Evolutionary conservation across 768 basidiomycete genomes (phyloP).

Genomic region (Hygrophorus russula): DNA sequence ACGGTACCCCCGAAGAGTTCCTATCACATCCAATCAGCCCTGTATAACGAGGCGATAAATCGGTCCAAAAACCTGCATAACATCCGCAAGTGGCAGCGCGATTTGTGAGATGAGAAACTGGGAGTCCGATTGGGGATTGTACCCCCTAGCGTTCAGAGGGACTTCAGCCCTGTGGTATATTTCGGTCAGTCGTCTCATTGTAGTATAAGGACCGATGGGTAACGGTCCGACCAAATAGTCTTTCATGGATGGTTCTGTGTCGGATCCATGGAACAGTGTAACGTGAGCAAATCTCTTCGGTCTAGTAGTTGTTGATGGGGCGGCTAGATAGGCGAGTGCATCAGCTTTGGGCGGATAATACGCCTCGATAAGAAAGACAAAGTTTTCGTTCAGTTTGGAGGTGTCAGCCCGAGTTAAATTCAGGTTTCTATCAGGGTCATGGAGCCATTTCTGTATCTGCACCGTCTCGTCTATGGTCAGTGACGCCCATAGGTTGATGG

Average conservation of each 20-base stretch:
- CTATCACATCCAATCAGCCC: conserved; percentile 12
- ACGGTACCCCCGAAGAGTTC: conserved; percentile 39
- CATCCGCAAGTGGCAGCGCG: no score
- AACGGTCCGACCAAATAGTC: conserved; percentile 53
- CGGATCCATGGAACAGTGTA: conserved; percentile 39
- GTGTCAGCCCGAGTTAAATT: conserved; percentile 32
- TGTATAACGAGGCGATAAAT: not conserved
- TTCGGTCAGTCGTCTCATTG: conserved; percentile 30
- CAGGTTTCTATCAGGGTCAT: conserved; percentile 25
- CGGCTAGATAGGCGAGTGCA: conserved; percentile 34
- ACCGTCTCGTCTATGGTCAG: conserved; percentile 33
- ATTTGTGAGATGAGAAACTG: no score
- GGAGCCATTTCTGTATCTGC: conserved; percentile 35
- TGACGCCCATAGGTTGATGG: conserved; percentile 41
- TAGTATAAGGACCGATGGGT: conserved; percentile 29
- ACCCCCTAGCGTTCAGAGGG: conserved; percentile 42
- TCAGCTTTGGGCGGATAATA: conserved; percentile 37
- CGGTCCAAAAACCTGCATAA: no score
- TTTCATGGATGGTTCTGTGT: conserved; percentile 27
- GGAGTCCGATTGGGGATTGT: conserved; percentile 10
- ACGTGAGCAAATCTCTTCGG: conserved; percentile 35
- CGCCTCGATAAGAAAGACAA: conserved; percentile 37
- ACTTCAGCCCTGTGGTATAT: conserved; percentile 43
- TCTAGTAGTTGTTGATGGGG: conserved; percentile 13
- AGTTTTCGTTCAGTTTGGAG: conserved; percentile 30